Evolutionary conservation across 129 eudicot genomes (phyloP), one percentile per base, ranked within the genome.

Genomic region (Scalesia atractyloides): DNA sequence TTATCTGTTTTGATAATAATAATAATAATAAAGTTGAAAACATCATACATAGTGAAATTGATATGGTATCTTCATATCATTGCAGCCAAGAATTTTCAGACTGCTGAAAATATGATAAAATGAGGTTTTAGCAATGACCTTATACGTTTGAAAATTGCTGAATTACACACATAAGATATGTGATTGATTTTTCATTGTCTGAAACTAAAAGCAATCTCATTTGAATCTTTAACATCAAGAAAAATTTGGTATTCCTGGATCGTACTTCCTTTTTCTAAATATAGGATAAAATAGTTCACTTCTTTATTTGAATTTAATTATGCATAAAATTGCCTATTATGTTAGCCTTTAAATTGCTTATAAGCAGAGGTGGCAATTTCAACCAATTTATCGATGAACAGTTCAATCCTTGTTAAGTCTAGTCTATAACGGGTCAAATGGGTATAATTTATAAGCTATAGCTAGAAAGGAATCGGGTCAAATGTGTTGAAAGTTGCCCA

Each of bases 1-100:
- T 82, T 13, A 91, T 85, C 97, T 90, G 74, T 57, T 39, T 24
- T 24, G 20, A 18, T 18, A 48, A 39, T 30, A 30, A 26, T 26
- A 24, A 24, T 24, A 26, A 30, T 3, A 47, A 73, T 16, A 7
- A 76, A 68, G 37, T 13, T n/a, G 33, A 1, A 54, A 60, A 26
- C 17, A 46, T 73, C 49, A 73, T 30, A 46, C 13, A 53, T 39
- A 49, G 64, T 41, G 46, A 41, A 20, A 2, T 8, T 18, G 36
- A 68, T 68, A 49, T 7, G 36, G 39, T 68, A 47, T 68, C 47
- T 37, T 17, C 53, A 30, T 50, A 68, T 26, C 26, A 26, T 9
- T 68, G 60, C 46, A 57, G 66, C 66, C 76, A 71, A 71, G 41
- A 56, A 52, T 41, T 17, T 18, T 44, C 24, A 5, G 3, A 20